Base-by-base conservation (phyloP, 371 early-diverging fungal species). In the Umbelopsis sp. region DNA sequence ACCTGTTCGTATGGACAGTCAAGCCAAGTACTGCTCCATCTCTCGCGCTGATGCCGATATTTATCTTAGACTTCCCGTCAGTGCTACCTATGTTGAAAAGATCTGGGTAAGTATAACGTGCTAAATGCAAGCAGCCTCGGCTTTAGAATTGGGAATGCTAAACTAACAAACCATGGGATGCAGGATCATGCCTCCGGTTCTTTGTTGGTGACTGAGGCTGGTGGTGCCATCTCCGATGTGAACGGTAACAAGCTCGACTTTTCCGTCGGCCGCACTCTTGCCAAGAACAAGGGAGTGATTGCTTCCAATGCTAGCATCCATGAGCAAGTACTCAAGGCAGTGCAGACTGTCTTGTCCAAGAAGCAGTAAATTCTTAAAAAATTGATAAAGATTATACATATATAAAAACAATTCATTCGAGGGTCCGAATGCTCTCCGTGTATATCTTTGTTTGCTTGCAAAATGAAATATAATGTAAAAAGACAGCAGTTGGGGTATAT, bases 161-260 rank as follows among this genome's bases (percentile, higher is more conserved):
- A 29, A 29, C 63, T 67, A 16, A 53, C 50, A 50, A 22, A 37
- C 45, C 20, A 16, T 41, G 29, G 22, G 16, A 20, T 67, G 10
- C 12, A 91, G 91, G 99, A 98, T 78, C 99, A 99, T 83, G 99
- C 97, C 32, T 91, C 94, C 4, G 99, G 99, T 8, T 83, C 87
- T 57, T 80, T 98, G 18, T 74, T 99, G 69, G 92, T 98, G 8
- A 76, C 83, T 7, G 99, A 99, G 74, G 96, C 99, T n/a, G 99
- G 99, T 16, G 99, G 98, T 12, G 86, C 83, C 41, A 91, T 98
- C 4, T 87, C 92, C 18, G 98, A 98, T 72, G 77, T 96, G 29
- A 48, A 86, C 53, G 97, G 97, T 32, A 85, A 90, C 68, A 87
- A 89, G 6, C 86, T 99, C 48, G 96, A 97, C 72, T 99, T 98